Base-by-base conservation (phyloP, 306 rosid genomes). In the Castanea mollissima region DNA sequence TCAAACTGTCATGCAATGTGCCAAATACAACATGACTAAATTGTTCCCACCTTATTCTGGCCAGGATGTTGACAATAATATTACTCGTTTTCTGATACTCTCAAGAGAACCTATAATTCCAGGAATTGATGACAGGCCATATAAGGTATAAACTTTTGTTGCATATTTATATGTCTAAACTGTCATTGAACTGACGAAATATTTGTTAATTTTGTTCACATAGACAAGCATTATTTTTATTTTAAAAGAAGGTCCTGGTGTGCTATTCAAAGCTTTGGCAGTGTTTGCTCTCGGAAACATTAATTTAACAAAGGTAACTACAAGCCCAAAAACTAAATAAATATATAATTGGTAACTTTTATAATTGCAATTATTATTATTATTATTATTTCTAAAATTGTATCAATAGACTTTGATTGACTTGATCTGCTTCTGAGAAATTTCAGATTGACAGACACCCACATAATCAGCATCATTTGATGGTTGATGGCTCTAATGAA, bases 371-470 rank as follows among this genome's bases (percentile, higher is more conserved):
- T 35, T 35, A 35, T 23, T 23, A 23, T 23, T 23, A 23, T 34
- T 34, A 34, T 38, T 38, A 38, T 38, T 38, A 38, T 38, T 38
- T 38, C 44, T 6, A 38, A 38, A 38, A 62, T 68, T 77, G 35
- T 75, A 1, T 59, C 20, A 63, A 16, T 56, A 27, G 55, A 21
- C 57, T 56, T 56, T 25, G 74, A 77, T 77, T 44, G 3, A 6
- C 69, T 38, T 55, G 62, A 23, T 77, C 35, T 67, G 55, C 68
- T 32, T 85, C 71, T 75, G 83, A 78, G 60, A 78, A 70, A 71
- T 78, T 90, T 82, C 87, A 94, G 97, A 94, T 94, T 14, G 98
- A 94, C 84, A 88, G 92, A 74, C 94, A 94, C 10, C 98, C 98
- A 1, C 89, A 81, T 69, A 90, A 78, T 76, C 96, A 88, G 59